Percentiles rank a stretch among this genome's conserved stretches.
Evolutionary conservation across 129 eudicot genomes (phyloP).

Genomic region (Calendula officinalis): DNA sequence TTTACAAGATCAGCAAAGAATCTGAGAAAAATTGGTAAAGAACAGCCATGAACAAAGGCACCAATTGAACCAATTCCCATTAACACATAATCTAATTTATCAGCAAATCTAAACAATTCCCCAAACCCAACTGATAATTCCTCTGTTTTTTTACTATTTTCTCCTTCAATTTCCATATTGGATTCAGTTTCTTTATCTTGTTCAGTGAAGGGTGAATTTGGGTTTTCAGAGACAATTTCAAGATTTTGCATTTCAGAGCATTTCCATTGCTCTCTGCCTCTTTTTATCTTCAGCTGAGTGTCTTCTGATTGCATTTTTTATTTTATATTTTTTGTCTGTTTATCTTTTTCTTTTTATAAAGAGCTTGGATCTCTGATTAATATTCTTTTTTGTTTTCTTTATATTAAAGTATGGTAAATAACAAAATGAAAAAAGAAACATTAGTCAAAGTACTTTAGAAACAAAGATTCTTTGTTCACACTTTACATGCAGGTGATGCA

Average conservation of each 20-base stretch:
- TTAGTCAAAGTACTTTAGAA: conserved; percentile 27
- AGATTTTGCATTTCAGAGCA: conserved; percentile 85
- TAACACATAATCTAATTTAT: conserved; percentile 72
- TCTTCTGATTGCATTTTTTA: conserved; percentile 51
- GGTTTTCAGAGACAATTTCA: conserved; percentile 61
- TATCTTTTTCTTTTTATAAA: conserved; percentile 31
- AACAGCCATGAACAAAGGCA: conserved; percentile 95
- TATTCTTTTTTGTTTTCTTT: neutral
- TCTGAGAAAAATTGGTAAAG: conserved; percentile 87
- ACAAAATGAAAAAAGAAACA: conserved; percentile 1
- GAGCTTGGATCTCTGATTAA: conserved; percentile 22
- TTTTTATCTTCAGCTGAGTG: conserved; percentile 44
- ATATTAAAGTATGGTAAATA: neutral
- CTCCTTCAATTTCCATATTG: conserved; percentile 33
- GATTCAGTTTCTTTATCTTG: conserved; percentile 20
- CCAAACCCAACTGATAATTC: conserved; percentile 42
- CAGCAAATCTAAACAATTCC: conserved; percentile 91
- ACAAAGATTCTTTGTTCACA: conserved; percentile 31
- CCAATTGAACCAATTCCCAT: conserved; percentile 86
- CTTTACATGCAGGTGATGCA: neutral
- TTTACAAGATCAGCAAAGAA: conserved; percentile 99
- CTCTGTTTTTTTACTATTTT: conserved; percentile 30
- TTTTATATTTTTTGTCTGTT: conserved; percentile 30
- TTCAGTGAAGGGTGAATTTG: conserved; percentile 33
- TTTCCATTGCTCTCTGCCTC: conserved; percentile 63